Evolutionary conservation across 1,139 yeast species (phyloP).

Genomic region (Protomyces gravidus): DNA sequence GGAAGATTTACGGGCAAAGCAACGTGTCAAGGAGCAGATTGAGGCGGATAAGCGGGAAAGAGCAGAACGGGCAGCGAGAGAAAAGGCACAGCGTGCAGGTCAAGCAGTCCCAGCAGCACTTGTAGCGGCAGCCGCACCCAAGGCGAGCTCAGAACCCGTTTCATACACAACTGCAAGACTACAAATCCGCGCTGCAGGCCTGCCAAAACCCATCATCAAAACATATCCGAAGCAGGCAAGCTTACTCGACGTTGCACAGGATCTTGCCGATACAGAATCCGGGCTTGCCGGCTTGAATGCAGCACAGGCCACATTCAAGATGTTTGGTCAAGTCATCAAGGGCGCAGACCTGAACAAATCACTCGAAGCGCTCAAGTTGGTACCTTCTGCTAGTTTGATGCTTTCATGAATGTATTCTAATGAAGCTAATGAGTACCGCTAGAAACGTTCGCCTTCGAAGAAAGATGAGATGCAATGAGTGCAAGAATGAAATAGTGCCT

Average conservation of each 20-base stretch:
- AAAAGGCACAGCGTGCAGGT: slow-evolving; percentile 31
- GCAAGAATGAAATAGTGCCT: no score
- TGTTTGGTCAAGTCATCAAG: slow-evolving; percentile 15
- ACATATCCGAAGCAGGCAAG: slow-evolving; percentile 39
- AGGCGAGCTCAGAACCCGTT: slow-evolving; percentile 33
- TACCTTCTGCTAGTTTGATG: slow-evolving; percentile 21
- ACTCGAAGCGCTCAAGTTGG: slow-evolving; percentile 14
- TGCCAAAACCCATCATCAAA: slow-evolving; percentile 37
- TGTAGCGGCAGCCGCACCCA: slow-evolving; percentile 30
- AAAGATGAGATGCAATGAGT: not conserved
- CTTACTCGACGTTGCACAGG: slow-evolving; percentile 39
- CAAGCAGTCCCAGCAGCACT: slow-evolving; percentile 16
- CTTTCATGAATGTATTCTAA: no score
- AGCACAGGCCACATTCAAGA: slow-evolving; percentile 14
- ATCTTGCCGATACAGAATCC: slow-evolving; percentile 30
- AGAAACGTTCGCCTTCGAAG: no score
- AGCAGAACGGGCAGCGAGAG: slow-evolving; percentile 33
- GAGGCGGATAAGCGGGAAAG: slow-evolving; percentile 43
- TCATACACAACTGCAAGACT: slow-evolving; percentile 39
- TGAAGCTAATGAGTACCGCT: no score
- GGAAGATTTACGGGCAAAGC: slow-evolving; percentile 41
- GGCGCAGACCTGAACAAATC: slow-evolving; percentile 7
- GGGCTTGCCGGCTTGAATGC: slow-evolving; percentile 28
- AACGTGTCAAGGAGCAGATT: slow-evolving; percentile 39
- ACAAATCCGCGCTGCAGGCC: slow-evolving; percentile 39